These are phyloP conservation scores for Xylaria sp. DNA, from an alignment of 2,329 filamentous ascomycete genomes.

Conservation along the genomic window DNA sequence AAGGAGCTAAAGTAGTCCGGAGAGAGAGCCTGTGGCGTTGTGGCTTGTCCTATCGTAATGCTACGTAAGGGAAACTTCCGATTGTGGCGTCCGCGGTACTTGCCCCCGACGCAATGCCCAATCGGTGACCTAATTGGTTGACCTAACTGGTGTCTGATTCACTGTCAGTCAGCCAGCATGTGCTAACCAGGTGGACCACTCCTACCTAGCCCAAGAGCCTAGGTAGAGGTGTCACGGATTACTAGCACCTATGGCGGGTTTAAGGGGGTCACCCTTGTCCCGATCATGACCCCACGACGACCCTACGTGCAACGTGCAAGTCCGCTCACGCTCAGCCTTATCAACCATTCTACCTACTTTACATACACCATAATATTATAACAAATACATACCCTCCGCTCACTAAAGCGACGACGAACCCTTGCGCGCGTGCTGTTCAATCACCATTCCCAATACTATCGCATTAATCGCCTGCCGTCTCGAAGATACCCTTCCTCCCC, in stretches of 20 bases:
- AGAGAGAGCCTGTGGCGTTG: no score
- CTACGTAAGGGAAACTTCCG: no score
- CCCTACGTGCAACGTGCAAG: constrained; percentile 1
- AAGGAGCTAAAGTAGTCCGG: no score
- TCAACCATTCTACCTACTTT: constrained; percentile 8
- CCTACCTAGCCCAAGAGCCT: neutral
- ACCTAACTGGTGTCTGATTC: neutral
- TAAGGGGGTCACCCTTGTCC: neutral
- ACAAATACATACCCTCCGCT: neutral
- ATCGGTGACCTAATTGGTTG: neutral
- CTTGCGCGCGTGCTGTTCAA: neutral
- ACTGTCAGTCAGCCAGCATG: neutral
- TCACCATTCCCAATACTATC: neutral
- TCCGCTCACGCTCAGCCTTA: constrained; percentile 20
- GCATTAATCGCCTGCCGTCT: neutral
- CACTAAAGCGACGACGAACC: neutral
- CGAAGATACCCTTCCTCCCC: neutral
- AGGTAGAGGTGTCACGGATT: no score
- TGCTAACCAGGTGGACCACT: neutral
- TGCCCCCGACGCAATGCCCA: no score
- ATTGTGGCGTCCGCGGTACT: no score
- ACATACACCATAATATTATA: neutral
- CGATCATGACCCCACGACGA: constrained; percentile 14
- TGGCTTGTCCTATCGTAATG: no score
- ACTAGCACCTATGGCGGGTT: neutral